Base-by-base conservation (phyloP, 129 eudicot genomes). In the Flaveria bidentis region DNA sequence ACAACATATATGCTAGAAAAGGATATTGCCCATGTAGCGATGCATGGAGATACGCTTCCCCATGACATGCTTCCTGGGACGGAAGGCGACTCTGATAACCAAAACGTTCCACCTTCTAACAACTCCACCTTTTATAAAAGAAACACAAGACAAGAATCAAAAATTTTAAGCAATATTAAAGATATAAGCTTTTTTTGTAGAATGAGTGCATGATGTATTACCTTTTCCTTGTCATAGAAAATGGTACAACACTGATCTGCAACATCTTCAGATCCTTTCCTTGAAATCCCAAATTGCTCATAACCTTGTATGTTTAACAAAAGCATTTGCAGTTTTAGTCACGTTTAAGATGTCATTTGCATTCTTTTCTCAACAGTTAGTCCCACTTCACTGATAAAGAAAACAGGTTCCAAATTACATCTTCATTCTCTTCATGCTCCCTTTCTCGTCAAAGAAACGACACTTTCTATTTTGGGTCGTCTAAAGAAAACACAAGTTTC, bases 1-100 rank as follows among this genome's bases (percentile, higher is more conserved):
- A 60, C 23, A 17, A 39, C 36, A 22, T 72, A 69, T 83, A 63
- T 41, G 66, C 58, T 55, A 9, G 57, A 73, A 73, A 87, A 94
- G 98, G 98, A 94, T 94, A 94, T 94, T 63, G 98, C 97, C 98
- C 98, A 94, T 78, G 98, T 94, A 13, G 97, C 90, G 57, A 91
- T 86, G 83, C 93, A 85, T 7, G 98, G 98, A 81, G 84, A 90
- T 72, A 72, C 78, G 71, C 96, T 85, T 20, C 97, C 98, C 98
- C 98, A 94, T 46, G 98, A 94, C 83, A 79, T 84, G 86, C 98
- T 94, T 83, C 98, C 98, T 62, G 98, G 96, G 25, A 94, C 98
- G 14, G 98, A 94, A 57, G 98, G 98, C 5, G 98, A 88, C 73
- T 94, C 98, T 7, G 98, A 94, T 75, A 94, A 71, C 98, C 98